Conservation (phyloP, 2,329 filamentous ascomycete species). For the Penicillium sp. region DNA sequence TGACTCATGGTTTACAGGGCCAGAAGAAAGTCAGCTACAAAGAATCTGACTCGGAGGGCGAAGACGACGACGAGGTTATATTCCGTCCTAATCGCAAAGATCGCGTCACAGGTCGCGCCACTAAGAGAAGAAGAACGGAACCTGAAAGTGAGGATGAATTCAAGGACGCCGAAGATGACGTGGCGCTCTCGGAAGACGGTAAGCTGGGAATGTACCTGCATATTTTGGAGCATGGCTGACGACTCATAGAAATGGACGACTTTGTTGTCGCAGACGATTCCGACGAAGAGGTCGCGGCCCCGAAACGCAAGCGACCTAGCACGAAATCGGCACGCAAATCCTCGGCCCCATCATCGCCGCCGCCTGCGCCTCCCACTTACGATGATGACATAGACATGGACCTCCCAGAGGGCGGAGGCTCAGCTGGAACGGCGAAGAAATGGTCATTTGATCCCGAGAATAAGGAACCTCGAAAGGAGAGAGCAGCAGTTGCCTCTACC, state of each 20-base stretch:
- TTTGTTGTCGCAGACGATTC: slow-evolving; percentile 88
- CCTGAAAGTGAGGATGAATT: slow-evolving; percentile 71
- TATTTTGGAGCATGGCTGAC: slow-evolving; percentile 8
- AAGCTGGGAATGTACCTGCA: slow-evolving; percentile 30
- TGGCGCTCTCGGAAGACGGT: slow-evolving; percentile 49
- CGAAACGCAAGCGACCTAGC: slow-evolving; percentile 70
- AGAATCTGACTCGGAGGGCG: slow-evolving; percentile 76
- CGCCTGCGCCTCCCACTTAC: slow-evolving; percentile 53
- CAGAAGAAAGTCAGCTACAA: slow-evolving; percentile 72
- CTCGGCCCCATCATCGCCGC: slow-evolving; percentile 35
- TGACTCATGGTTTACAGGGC: slow-evolving; percentile 41
- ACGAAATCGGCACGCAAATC: slow-evolving; percentile 47
- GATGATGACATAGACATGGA: slow-evolving; percentile 59
- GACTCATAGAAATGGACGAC: slow-evolving; percentile 70
- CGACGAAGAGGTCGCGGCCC: slow-evolving; percentile 62
- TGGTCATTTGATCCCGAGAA: slow-evolving; percentile 75
- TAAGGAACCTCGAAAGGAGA: slow-evolving; percentile 52
- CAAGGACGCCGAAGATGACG: slow-evolving; percentile 58
- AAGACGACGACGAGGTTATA: slow-evolving; percentile 69
- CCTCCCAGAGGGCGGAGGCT: slow-evolving; percentile 53
- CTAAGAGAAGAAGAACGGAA: slow-evolving; percentile 64
- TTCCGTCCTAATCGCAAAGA: slow-evolving; percentile 58
- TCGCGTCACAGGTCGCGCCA: slow-evolving; percentile 45
- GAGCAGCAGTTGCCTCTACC: slow-evolving; percentile 38
- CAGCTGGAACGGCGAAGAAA: slow-evolving; percentile 73